Base-by-base conservation (phyloP, 352 stramenopile genomes). In the Phytophthora hybrid region DNA sequence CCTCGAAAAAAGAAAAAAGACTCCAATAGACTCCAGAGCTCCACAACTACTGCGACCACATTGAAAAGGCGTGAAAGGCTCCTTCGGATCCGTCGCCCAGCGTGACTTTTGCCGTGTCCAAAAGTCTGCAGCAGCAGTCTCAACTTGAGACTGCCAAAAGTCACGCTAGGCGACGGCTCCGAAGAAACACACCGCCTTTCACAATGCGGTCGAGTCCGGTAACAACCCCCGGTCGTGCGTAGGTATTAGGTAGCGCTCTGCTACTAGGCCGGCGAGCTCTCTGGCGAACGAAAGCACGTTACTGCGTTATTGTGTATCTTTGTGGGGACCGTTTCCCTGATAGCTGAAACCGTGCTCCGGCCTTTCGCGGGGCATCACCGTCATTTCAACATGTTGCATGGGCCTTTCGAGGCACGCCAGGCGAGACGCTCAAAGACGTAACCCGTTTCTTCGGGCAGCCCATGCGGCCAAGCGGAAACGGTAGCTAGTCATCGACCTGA, bases 311-410 rank as follows among this genome's bases (percentile, higher is more conserved):
- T 31, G 29, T 31, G 29, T 31, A 31, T 31, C 29, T 31, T 31
- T 31, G 29, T 31, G 44, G 44, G n/a, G n/a, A 51, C 44, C 44
- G 44, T 23, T 51, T 51, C 10, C 16, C 44, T 46, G 37, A 46
- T 18, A 46, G 13, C 13, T 3, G 44, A 19, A 51, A 19, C 44
- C 44, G 29, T 5, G 29, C 29, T 31, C 29, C 4, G 29, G 9
- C 44, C n/a, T 51, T 51, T 51, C 44, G 16, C 16, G 37, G 34
- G 2, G 10, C 34, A 41, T 41, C 34, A 19, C 41, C 41, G 16
- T 51, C 44, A 49, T 49, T 49, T 49, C 41, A 49, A 49, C 41
- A 49, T 49, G 41, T 49, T 49, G 16, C 44, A 51, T 51, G 44
- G 16, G 44, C 44, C 44, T 51, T 51, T 51, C 44, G 44, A 19